These are phyloP conservation scores for Pseudocercospora eumusae DNA, from an alignment of 2,329 filamentous ascomycete species.

Conservation along the genomic window DNA sequence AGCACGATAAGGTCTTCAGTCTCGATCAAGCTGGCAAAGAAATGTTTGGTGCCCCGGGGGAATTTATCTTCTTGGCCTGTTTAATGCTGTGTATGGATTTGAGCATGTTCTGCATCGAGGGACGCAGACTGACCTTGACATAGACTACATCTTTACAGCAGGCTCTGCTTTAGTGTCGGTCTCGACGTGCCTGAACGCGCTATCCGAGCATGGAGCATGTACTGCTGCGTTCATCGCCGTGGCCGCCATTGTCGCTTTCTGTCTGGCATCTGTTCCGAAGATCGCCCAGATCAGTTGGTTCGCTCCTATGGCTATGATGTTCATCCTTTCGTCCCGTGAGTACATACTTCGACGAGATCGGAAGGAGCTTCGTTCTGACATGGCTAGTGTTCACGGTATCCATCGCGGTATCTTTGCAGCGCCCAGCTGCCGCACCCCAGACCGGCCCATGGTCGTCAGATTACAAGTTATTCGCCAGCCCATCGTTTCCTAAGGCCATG, in stretches of 20 bases:
- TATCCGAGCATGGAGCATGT: constrained; percentile 37
- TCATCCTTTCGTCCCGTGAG: constrained; percentile 22
- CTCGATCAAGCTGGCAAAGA: constrained; percentile 59
- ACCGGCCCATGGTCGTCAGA: constrained; percentile 35
- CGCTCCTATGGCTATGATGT: constrained; percentile 39
- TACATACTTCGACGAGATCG: background rate
- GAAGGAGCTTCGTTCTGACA: background rate
- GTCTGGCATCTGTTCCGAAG: constrained; percentile 40
- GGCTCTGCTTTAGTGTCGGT: constrained; percentile 42
- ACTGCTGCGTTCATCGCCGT: constrained; percentile 46
- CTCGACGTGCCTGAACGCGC: constrained; percentile 30
- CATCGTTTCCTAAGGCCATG: constrained; percentile 17
- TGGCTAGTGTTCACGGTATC: constrained; percentile 36
- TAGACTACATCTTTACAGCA: constrained; percentile 33
- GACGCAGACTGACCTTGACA: background rate
- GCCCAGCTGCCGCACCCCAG: constrained; percentile 39
- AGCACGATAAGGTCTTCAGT: constrained; percentile 57
- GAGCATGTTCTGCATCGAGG: background rate
- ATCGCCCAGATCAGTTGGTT: constrained; percentile 39
- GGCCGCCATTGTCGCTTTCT: constrained; percentile 44
- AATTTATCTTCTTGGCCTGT: constrained; percentile 48
- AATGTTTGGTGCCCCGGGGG: constrained; percentile 55
- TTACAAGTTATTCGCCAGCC: constrained; percentile 24
- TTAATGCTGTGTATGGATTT: constrained; percentile 24
- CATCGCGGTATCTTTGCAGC: constrained; percentile 39